Base-by-base conservation (phyloP, 2,329 filamentous ascomycete species). In the Neoscytalidium dimidiatum region DNA sequence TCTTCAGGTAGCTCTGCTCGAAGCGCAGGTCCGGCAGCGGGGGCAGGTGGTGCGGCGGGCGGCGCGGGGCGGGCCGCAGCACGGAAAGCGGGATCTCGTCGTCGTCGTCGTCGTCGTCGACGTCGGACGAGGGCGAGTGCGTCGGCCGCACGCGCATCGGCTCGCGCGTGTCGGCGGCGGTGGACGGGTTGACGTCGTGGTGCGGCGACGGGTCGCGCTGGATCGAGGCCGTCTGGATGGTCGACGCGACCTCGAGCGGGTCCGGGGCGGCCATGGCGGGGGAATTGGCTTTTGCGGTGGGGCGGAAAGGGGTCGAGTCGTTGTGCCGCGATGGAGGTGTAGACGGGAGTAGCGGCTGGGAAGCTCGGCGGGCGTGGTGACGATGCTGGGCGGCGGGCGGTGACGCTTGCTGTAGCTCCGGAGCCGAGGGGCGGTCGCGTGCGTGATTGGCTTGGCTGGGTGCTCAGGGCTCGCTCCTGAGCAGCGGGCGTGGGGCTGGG, bases 1-100 rank as follows among this genome's bases (percentile, higher is more conserved):
- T 96, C 71, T 91, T 90, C 64, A 99, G 85, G 78, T 99, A 99
- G 83, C 94, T 97, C 85, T 99, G 95, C 81, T 99, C 95, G 80
- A 98, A 98, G 48, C 95, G 88, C 69, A 99, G 82, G 80, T 99
- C 95, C 3, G 88, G 88, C 52, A 90, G 76, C 3, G 87, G 87
- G 52, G 94, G 93, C 73, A 97, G 85, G 35, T 81, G 82, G 33
- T 81, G 82, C 60, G 80, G 80, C 17, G 51, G 51, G 64, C 82
- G 77, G 52, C 87, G 83, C n/a, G 81, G 81, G 7, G 80, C 70
- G 3, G 82, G 84, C 48, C 83, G 82, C 60, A 93, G 78, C 4
- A 90, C 84, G 69, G 86, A 90, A 67, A 89, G 83, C 13, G 90
- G 90, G 23, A 92, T 88, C 64, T 92, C 90, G 66, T 90, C 88